Base-by-base conservation (phyloP, 2,329 filamentous ascomycete species). In the Onygenales sp. region DNA sequence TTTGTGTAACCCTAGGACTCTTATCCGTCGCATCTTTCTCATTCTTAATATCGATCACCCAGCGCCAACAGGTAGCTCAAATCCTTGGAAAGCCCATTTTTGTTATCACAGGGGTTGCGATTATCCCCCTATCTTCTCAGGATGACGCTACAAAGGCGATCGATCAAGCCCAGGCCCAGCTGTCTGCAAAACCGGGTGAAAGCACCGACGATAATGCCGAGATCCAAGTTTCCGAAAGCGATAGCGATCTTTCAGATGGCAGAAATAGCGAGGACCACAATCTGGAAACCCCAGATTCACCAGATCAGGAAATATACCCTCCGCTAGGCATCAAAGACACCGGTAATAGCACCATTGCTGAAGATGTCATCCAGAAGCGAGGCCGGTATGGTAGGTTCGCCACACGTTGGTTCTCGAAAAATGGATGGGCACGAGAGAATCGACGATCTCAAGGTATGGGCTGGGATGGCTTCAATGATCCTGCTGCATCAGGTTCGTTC, bases 321-420 rank as follows among this genome's bases (percentile, higher is more conserved):
- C 34, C 56, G 58, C 57, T 69, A 39, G 66, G 67, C 37, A 67
- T 63, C n/a, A 67, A 63, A 14, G 59, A 67, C 37, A 52, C 33
- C 7, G 84, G 78, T 58, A 57, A 52, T 31, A 68, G 65, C 48
- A 90, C 85, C 59, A 84, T 96, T 55, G 89, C 86, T 0, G 84
- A 95, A 68, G 88, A 97, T 72, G 91, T 97, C 1, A 92, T 96
- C 52, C 82, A 84, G 39, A 84, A 82, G 54, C 86, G 83, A 61
- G 90, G 91, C 0, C 84, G 84, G 57, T 97, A 96, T 67, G 92
- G 91, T 4, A 79, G 88, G 39, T 96, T 97, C 67, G 88, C 92
- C 0, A 82, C 90, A 57, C 84, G 85, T 55, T 98, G 93, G 93
- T 93, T 97, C 65, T 93, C 88, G 43, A 84, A 82, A 58, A 86